phyloP scores from a whole-genome alignment of 345 rosid genomes.

The Citrus trifoliata region DNA sequence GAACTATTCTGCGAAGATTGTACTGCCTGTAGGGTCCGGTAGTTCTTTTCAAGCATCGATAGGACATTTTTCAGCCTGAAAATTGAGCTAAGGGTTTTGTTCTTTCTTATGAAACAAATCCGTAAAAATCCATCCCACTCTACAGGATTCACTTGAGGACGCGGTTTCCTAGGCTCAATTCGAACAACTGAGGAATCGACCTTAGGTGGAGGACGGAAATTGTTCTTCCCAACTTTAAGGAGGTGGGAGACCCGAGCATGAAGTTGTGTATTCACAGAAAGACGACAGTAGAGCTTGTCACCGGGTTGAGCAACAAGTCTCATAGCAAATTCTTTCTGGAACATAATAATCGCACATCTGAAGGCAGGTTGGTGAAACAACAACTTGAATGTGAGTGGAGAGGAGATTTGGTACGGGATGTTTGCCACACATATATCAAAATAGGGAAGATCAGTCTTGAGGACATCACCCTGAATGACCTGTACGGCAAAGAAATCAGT shows the following conservation, averaged over 20 bases:
- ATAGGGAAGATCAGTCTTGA: slow-evolving; percentile 81
- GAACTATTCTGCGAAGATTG: slow-evolving; percentile 29
- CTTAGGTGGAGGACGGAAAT: slow-evolving; percentile 92
- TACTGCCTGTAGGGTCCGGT: slow-evolving; percentile 70
- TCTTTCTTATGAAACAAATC: slow-evolving; percentile 85
- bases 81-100: slow-evolving; percentile 80
- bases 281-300: slow-evolving; percentile 78
- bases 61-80: slow-evolving; percentile 73
- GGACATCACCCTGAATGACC: slow-evolving; percentile 93
- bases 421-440: slow-evolving; percentile 93
- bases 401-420: slow-evolving; percentile 89
- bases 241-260: slow-evolving; percentile 84
- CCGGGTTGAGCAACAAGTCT: slow-evolving; percentile 88
- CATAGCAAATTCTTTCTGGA: slow-evolving; percentile 95
- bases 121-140: slow-evolving; percentile 92
- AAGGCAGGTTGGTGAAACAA: slow-evolving; percentile 73
- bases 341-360: slow-evolving; percentile 92
- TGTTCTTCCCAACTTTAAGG: slow-evolving; percentile 92
- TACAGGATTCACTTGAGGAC: slow-evolving; percentile 57
- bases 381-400: slow-evolving; percentile 86
- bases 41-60: slow-evolving; percentile 71
- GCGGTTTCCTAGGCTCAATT: slow-evolving; percentile 78
- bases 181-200: slow-evolving; percentile 95
- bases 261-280: slow-evolving; percentile 79
- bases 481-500: slow-evolving; percentile 7